Evolutionary conservation across 768 basidiomycete species (phyloP), one percentile per base, ranked within the genome.

Genomic region (Leccinum subgranulosum): DNA sequence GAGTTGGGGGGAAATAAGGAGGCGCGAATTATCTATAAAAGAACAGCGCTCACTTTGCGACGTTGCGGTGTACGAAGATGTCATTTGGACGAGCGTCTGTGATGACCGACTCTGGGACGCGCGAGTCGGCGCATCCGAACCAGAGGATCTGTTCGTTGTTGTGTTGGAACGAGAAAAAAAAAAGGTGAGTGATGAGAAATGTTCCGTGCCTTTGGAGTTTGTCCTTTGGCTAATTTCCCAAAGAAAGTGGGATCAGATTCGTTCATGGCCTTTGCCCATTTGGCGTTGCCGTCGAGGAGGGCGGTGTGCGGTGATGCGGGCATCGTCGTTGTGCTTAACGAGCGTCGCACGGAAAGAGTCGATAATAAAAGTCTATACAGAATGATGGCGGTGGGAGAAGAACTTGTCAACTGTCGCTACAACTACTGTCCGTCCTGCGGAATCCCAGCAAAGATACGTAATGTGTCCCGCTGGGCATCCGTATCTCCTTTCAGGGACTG

Each of bases 41-140:
- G 15, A 48, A 21, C 6, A 6, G 15, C 19, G 49, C 85, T 56
- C 62, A 91, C 87, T 96, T 96, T 27, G 93, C 94, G 59, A 96
- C 85, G 72, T 95, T 95, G 49, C 94, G 79, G 74, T 93, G 86
- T 33, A 90, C 88, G 64, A 96, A 95, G 56, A 96, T 84, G 47
- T 92, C 90, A 52, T 94, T 94, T 0, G 94, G 94, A 58, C 80
- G 81, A 33, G 85, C 79, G 21, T 78, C 84, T 3, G 88, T 86
- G 61, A 92, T 71, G 61, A 91, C 84, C 21, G 84, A 83, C 70
- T 94, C 93, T 28, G 93, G 92, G 1, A 94, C 92, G 60, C 94
- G 80, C 15, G 92, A 94, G 74, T 96, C 94, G 25, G 91, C 80
- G 68, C 90, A 92, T 52, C 90, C 88, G 68, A 92, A 84, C 88